Evolutionary conservation across 2,329 filamentous ascomycete species (phyloP).

Genomic region (Fusarium armeniacum): DNA sequence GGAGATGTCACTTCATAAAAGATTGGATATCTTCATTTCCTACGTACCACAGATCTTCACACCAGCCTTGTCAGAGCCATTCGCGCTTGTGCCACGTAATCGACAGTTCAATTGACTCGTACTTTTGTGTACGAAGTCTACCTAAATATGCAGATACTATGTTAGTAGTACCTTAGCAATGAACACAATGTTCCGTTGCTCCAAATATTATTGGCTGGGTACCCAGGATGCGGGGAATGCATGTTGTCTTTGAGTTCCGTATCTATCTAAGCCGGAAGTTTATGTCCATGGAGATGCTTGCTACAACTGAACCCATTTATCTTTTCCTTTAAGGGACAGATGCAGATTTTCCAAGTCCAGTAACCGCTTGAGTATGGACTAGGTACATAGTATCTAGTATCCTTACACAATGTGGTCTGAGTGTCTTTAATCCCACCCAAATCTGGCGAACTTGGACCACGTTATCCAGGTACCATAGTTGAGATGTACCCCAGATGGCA

Average conservation of each 20-base stretch:
- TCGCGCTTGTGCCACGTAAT: conserved; percentile 12
- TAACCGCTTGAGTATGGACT: not conserved
- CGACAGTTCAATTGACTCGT: conserved; percentile 14
- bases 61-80: conserved; percentile 16
- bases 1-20: conserved; percentile 24
- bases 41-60: conserved; percentile 6
- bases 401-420: not conserved
- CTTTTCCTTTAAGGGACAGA: not conserved
- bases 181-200: conserved; percentile 10
- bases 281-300: conserved; percentile 10
- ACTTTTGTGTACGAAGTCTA: not conserved
- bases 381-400: not conserved
- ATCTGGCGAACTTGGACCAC: conserved; percentile 21
- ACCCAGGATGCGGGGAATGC: conserved; percentile 37
- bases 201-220: conserved; percentile 27
- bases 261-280: conserved; percentile 14
- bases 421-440: not conserved
- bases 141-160: not conserved
- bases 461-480: conserved; percentile 5
- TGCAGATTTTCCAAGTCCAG: not conserved
- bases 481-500: conserved; percentile 19
- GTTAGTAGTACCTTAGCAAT: not conserved
- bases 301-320: not conserved
- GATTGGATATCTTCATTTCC: conserved; percentile 16
- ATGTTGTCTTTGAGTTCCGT: conserved; percentile 21